These are phyloP conservation scores for Millerozyma miso DNA, from an alignment of 805 yeast genomes.

Conservation along the genomic window DNA sequence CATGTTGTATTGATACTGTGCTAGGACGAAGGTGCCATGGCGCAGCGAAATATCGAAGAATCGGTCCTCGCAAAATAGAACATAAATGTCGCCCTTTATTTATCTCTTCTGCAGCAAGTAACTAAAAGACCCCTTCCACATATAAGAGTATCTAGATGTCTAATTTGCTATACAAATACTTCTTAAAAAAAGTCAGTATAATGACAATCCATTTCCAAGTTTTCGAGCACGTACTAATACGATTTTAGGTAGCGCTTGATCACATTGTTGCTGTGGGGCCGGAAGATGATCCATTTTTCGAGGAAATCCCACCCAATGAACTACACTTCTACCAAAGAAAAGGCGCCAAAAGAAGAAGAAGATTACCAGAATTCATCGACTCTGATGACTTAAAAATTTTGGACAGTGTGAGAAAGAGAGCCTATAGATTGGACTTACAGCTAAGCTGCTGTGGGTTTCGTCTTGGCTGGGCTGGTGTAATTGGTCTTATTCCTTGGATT, in stretches of 20 bases:
- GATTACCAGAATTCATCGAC: slow-evolving; percentile 32
- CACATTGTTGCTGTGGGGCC: slow-evolving; percentile 25
- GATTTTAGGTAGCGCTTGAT: slow-evolving; percentile 23
- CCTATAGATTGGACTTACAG: slow-evolving; percentile 37
- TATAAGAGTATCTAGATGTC: too few species aligned
- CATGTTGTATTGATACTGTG: too few species aligned
- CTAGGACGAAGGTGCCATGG: too few species aligned
- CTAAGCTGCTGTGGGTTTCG: slow-evolving; percentile 37
- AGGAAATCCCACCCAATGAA: slow-evolving; percentile 36
- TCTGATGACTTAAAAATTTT: slow-evolving; percentile 29
- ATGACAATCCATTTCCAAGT: neutral
- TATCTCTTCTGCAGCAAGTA: too few species aligned
- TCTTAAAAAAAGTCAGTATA: slow-evolving; percentile 34
- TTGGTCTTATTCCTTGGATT: slow-evolving; percentile 40
- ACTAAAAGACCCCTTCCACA: too few species aligned
- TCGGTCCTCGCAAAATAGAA: too few species aligned
- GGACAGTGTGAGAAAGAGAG: slow-evolving; percentile 31
- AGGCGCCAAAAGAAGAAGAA: slow-evolving; percentile 38
- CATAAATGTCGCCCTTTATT: neutral
- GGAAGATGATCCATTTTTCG: slow-evolving; percentile 36
- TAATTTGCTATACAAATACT: slow-evolving; percentile 27
- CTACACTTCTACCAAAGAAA: slow-evolving; percentile 38
- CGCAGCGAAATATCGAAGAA: too few species aligned
- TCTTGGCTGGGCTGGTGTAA: slow-evolving; percentile 40
- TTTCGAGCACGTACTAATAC: slow-evolving; percentile 6